Percentiles rank a stretch among this genome's conserved stretches.
These are phyloP conservation scores for Blastobotrys capitulatus DNA, from an alignment of 1,139 yeast species.

Conservation along the genomic window DNA sequence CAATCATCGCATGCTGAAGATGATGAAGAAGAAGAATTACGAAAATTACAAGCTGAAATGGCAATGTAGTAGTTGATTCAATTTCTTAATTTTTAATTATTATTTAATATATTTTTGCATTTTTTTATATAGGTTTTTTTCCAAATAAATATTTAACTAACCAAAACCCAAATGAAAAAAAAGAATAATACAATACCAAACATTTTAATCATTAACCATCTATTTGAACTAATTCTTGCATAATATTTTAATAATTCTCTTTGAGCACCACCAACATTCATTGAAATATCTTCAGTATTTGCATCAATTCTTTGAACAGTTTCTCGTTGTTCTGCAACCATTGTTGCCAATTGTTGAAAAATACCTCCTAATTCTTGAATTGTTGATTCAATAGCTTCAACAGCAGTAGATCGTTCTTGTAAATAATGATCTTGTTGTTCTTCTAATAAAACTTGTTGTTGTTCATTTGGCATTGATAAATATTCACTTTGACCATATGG, in stretches of 20 bases:
- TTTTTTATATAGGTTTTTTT: neutral
- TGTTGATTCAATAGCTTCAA: conserved; percentile 91
- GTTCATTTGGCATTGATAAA: conserved; percentile 64
- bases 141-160: conserved; percentile 17
- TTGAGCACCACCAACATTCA: conserved; percentile 91
- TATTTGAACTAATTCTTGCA: conserved; percentile 78
- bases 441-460: conserved; percentile 56
- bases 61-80: conserved; percentile 48
- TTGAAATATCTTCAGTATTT: conserved; percentile 86
- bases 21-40: conserved; percentile 41
- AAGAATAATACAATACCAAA: conserved; percentile 70
- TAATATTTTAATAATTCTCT: conserved; percentile 87
- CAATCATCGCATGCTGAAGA: conserved; percentile 27
- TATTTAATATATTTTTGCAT: conserved; percentile 3
- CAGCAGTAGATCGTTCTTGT: conserved; percentile 83
- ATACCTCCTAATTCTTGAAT: conserved; percentile 94
- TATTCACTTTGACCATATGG: conserved; percentile 25
- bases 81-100: conserved; percentile 7
- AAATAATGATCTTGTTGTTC: conserved; percentile 68
- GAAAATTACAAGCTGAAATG: conserved; percentile 92
- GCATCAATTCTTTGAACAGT: conserved; percentile 92
- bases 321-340: conserved; percentile 98
- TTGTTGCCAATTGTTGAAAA: conserved; percentile 90
- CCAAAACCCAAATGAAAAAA: conserved; percentile 30
- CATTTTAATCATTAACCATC: conserved; percentile 87